Evolutionary conservation across 192 early-diverging fungal species (phyloP).

Genomic region (Podochytrium sp.): DNA sequence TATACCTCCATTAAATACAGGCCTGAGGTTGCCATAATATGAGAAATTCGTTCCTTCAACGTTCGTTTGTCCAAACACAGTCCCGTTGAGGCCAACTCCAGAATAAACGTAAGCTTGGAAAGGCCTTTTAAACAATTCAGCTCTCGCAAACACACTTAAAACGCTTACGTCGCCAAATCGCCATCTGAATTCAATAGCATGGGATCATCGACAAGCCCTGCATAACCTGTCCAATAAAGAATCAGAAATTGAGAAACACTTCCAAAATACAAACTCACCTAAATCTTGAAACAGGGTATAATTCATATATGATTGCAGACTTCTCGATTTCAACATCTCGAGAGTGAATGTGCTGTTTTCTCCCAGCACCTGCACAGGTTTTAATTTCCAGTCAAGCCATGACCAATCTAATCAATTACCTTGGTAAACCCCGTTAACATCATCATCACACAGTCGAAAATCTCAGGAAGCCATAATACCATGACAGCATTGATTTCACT

Average conservation of each 20-base stretch:
- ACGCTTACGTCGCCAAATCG: too few relatives aligned
- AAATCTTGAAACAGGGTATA: constrained; percentile 10
- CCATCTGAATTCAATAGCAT: constrained; percentile 7
- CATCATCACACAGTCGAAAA: constrained; percentile 22
- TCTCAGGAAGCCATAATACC: background rate
- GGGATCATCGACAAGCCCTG: background rate
- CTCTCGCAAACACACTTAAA: too few relatives aligned
- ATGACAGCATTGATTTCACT: background rate
- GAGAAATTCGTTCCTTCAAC: background rate
- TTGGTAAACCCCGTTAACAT: constrained; percentile 6
- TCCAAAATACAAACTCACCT: too few relatives aligned
- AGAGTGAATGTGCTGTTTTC: background rate
- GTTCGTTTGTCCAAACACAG: constrained; percentile 16
- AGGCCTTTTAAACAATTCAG: too few relatives aligned
- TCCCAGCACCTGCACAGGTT: background rate
- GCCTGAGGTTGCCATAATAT: background rate
- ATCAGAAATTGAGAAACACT: too few relatives aligned
- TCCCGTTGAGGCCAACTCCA: background rate
- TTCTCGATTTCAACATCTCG: constrained; percentile 3
- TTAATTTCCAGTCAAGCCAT: background rate
- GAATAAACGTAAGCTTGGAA: too few relatives aligned
- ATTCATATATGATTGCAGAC: constrained; percentile 10
- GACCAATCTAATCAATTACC: too few relatives aligned
- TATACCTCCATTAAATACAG: background rate
- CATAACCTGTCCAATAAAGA: too few relatives aligned